Conservation (phyloP, 768 basidiomycete species). For the Phanerochaete sordida region DNA sequence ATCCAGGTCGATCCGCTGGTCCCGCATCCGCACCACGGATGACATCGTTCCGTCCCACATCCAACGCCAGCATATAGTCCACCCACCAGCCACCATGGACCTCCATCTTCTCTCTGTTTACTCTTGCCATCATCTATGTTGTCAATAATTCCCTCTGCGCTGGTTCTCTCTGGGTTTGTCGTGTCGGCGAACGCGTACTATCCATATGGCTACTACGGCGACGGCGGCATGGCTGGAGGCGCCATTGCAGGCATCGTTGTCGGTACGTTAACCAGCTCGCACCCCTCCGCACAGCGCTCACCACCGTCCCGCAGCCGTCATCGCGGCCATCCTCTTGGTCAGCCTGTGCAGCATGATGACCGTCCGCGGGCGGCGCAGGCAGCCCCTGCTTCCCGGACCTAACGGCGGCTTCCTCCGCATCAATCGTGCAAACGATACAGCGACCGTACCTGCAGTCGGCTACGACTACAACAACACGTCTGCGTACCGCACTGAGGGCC, state of each 20-base stretch:
- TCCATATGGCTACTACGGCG: not conserved
- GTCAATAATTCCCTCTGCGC: not conserved
- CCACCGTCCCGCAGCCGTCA: no score
- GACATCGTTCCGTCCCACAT: slow-evolving; percentile 2
- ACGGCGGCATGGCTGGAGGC: not conserved
- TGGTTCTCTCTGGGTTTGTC: not conserved
- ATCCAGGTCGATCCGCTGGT: not conserved
- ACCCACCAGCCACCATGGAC: not conserved
- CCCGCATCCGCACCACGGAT: slow-evolving; percentile 2
- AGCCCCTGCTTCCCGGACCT: not conserved
- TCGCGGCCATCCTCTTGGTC: not conserved
- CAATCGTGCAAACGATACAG: not conserved
- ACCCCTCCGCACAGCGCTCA: no score
- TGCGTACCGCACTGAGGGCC: not conserved
- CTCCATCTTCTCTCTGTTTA: not conserved
- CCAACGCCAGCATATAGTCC: not conserved
- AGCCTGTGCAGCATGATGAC: not conserved
- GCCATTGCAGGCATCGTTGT: slow-evolving; percentile 3
- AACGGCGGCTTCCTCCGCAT: not conserved
- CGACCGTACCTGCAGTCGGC: not conserved
- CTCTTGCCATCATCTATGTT: not conserved
- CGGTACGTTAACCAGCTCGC: not conserved
- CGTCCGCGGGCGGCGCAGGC: not conserved
- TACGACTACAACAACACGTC: not conserved
- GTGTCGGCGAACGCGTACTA: not conserved